Conservation (phyloP, 352 stramenopile species). For the Pythium plurisporium region DNA sequence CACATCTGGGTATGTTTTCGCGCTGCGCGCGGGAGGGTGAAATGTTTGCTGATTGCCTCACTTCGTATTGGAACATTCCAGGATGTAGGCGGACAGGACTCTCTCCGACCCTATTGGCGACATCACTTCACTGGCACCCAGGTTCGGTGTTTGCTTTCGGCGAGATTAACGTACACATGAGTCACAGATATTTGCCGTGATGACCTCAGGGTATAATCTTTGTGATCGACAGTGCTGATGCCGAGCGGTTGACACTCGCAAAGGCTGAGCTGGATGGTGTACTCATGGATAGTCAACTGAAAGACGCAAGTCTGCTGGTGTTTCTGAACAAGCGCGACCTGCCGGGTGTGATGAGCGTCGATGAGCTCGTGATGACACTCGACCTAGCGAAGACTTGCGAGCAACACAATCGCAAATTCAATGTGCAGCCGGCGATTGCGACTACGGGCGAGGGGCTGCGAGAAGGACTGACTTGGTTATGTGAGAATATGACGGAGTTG, state of each 20-base stretch:
- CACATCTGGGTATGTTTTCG: conserved; percentile 80
- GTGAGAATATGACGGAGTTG: conserved; percentile 67
- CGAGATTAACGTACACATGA: no score
- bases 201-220: conserved; percentile 84
- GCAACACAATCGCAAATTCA: conserved; percentile 42
- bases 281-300: conserved; percentile 62
- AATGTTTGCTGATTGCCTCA: not conserved
- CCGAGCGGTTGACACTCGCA: conserved; percentile 55
- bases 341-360: conserved; percentile 38
- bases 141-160: conserved; percentile 21
- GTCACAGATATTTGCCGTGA: no score
- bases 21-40: no score
- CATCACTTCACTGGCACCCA: conserved; percentile 85
- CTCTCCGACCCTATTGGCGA: conserved; percentile 72
- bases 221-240: conserved; percentile 76
- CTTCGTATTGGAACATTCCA: no score
- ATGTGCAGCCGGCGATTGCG: conserved; percentile 62
- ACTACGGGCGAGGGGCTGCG: conserved; percentile 73
- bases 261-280: conserved; percentile 69
- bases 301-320: conserved; percentile 57
- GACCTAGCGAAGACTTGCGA: conserved; percentile 48
- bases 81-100: conserved; percentile 81
- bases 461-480: conserved; percentile 75
- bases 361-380: conserved; percentile 46
- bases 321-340: conserved; percentile 80